These are phyloP conservation scores for Saccharomyces cerevisiae DNA, from an alignment of 805 yeast genomes.

Conservation along the genomic window DNA sequence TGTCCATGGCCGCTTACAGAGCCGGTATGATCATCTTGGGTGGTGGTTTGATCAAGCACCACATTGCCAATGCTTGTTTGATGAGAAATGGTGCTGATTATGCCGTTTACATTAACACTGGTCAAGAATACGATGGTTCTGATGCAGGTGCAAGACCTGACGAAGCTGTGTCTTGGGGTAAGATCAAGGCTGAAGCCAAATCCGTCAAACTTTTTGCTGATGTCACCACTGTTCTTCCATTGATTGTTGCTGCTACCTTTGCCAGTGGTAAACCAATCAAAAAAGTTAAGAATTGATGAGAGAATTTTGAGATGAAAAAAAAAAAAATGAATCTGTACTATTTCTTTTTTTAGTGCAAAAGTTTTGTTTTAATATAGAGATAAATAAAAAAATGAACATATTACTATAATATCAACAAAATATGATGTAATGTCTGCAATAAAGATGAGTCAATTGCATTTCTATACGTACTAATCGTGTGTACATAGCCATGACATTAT, in stretches of 20 bases:
- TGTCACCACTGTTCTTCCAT: conserved; percentile 89
- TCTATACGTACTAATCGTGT: background rate
- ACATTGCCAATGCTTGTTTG: conserved; percentile 92
- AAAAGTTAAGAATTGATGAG: background rate
- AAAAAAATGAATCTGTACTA: background rate
- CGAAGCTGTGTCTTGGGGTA: conserved; percentile 99
- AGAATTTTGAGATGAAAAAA: background rate
- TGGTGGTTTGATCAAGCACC: conserved; percentile 95
- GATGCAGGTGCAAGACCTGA: conserved; percentile 99
- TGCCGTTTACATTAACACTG: conserved; percentile 95
- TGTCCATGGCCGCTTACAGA: conserved; percentile 87
- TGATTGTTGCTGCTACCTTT: conserved; percentile 96
- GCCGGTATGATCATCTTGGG: conserved; percentile 97
- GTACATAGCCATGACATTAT: background rate
- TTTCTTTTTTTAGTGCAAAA: background rate
- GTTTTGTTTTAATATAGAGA: conserved; percentile 3
- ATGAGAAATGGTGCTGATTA: conserved; percentile 99
- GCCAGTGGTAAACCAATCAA: conserved; percentile 42
- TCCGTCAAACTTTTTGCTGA: conserved; percentile 91
- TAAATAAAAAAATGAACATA: background rate
- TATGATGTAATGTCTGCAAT: background rate
- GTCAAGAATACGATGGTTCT: conserved; percentile 97
- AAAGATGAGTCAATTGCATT: background rate
- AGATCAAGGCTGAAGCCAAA: conserved; percentile 89
- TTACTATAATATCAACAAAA: background rate